phyloP scores from a whole-genome alignment of 1,139 yeast species.

The Casaregolazyma suthepensis region DNA sequence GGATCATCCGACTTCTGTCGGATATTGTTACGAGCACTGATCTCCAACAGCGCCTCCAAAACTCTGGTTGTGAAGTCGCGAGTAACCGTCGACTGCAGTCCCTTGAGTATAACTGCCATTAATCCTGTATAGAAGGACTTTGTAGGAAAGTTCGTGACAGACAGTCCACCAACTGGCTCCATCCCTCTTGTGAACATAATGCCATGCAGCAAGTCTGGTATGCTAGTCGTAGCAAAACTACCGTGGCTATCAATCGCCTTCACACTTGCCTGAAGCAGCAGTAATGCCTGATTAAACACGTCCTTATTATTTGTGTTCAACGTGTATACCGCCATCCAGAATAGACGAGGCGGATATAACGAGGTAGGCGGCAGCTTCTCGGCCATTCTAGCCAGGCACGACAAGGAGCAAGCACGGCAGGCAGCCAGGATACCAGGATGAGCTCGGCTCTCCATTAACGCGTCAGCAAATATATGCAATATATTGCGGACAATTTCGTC shows the following conservation, averaged over 20 bases:
- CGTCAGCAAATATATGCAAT: conserved; percentile 29
- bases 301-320: conserved; percentile 26
- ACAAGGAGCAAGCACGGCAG: conserved; percentile 32
- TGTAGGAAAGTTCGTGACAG: conserved; percentile 36
- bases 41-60: conserved; percentile 45
- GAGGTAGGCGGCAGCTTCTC: conserved; percentile 57
- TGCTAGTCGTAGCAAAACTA: conserved; percentile 21
- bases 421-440: conserved; percentile 33
- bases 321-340: conserved; percentile 57
- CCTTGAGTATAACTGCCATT: conserved; percentile 50
- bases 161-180: conserved; percentile 42
- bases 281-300: conserved; percentile 24
- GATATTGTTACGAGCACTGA: conserved; percentile 37
- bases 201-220: conserved; percentile 25
- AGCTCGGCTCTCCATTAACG: conserved; percentile 20
- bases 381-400: conserved; percentile 50
- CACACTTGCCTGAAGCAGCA: conserved; percentile 25
- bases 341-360: conserved; percentile 48
- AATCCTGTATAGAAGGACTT: conserved; percentile 54
- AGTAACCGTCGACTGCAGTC: conserved; percentile 57
- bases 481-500: conserved; percentile 53
- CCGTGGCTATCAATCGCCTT: conserved; percentile 27
- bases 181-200: conserved; percentile 30
- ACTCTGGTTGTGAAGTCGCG: conserved; percentile 51
- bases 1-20: conserved; percentile 14